Evolutionary conservation across 805 yeast species (phyloP).

Genomic region (Yarrowia divulgata): DNA sequence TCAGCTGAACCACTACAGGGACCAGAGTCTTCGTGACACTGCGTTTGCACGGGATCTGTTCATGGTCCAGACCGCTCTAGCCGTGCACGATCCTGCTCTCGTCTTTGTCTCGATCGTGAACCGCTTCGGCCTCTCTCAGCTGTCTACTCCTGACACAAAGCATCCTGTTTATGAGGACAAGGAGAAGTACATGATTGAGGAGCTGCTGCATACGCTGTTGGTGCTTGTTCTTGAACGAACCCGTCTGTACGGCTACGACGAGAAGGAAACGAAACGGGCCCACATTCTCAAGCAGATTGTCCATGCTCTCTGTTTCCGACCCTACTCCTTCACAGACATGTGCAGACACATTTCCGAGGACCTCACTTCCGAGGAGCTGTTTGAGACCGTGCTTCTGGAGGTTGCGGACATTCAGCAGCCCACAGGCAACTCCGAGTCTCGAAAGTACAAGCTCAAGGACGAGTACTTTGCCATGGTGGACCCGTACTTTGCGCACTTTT

Average conservation of each 20-base stretch:
- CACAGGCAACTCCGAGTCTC: slow-evolving; percentile 61
- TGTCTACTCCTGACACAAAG: slow-evolving; percentile 50
- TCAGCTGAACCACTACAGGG: slow-evolving; percentile 80
- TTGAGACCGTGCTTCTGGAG: slow-evolving; percentile 65
- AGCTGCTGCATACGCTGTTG: slow-evolving; percentile 72
- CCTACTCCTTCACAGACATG: slow-evolving; percentile 73
- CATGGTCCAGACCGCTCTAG: slow-evolving; percentile 67
- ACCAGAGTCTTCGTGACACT: slow-evolving; percentile 78
- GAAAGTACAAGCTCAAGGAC: slow-evolving; percentile 72
- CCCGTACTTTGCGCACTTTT: slow-evolving; percentile 81
- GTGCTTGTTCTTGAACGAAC: slow-evolving; percentile 72
- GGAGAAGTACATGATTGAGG: slow-evolving; percentile 75
- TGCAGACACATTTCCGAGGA: slow-evolving; percentile 77
- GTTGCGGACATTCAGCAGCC: slow-evolving; percentile 72
- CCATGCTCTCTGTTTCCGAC: slow-evolving; percentile 81
- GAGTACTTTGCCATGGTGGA: slow-evolving; percentile 64
- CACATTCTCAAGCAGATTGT: slow-evolving; percentile 74
- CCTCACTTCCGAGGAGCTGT: slow-evolving; percentile 71
- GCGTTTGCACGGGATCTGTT: slow-evolving; percentile 83
- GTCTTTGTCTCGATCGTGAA: slow-evolving; percentile 65
- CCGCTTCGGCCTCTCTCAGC: slow-evolving; percentile 63
- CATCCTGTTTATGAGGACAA: slow-evolving; percentile 53
- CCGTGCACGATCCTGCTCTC: slow-evolving; percentile 62
- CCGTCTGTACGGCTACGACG: slow-evolving; percentile 59
- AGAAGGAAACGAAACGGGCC: slow-evolving; percentile 57